A percentile compares a stretch with the other conserved stretches of the same genome.
Conservation (phyloP, 164 flowering plant species). For the Tetrastigma voinierianum region DNA sequence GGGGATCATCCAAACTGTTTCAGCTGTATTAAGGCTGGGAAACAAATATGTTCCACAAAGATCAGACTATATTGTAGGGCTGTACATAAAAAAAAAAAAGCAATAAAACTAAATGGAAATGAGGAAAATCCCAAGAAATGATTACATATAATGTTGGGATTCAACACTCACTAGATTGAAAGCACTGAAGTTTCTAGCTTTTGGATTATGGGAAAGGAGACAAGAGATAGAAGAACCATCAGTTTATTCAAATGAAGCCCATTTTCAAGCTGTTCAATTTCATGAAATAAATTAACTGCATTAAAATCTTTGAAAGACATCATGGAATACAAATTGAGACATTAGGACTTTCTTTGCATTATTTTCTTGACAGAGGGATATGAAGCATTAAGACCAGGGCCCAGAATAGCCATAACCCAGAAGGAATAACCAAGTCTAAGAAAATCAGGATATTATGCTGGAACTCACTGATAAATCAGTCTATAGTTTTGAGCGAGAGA, state of each 20-base stretch:
- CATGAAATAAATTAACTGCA: too few relatives aligned
- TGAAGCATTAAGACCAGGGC: too few relatives aligned
- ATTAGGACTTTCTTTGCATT: too few relatives aligned
- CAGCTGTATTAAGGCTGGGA: constrained; percentile 27
- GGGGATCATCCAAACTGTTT: constrained; percentile 25
- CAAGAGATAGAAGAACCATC: constrained; percentile 3
- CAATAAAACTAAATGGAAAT: not conserved
- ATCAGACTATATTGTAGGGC: too few relatives aligned
- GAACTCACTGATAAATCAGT: constrained; percentile 33
- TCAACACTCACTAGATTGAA: constrained; percentile 1
- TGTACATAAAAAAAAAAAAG: too few relatives aligned
- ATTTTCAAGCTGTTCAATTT: constrained; percentile 4
- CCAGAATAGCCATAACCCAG: too few relatives aligned
- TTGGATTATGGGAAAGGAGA: too few relatives aligned
- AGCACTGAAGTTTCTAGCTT: constrained; percentile 1
- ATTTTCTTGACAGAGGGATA: too few relatives aligned
- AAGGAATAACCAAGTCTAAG: constrained; percentile 37
- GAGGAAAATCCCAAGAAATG: not conserved
- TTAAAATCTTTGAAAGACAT: not conserved
- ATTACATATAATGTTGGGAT: not conserved
- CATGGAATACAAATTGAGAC: not conserved
- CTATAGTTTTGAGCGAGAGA: constrained; percentile 35
- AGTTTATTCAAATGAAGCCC: constrained; percentile 15
- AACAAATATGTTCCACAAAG: not conserved
- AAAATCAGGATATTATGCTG: constrained; percentile 22